Base-by-base conservation (phyloP, 768 basidiomycete genomes). In the Leccinellum albellum region DNA sequence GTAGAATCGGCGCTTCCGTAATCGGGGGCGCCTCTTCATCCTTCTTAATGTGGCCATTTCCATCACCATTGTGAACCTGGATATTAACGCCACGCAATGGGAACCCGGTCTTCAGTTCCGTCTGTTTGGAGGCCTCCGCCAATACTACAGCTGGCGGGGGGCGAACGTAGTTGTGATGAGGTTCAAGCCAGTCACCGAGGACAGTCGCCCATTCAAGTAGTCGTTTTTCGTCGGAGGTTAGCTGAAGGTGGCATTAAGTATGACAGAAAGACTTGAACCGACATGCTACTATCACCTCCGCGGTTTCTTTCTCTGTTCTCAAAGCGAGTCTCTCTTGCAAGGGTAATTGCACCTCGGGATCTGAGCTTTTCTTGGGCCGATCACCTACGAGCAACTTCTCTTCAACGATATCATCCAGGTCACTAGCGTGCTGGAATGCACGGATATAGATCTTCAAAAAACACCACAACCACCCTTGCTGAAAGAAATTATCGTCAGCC, bases 331-430 rank as follows among this genome's bases (percentile, higher is more conserved):
- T 85, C 52, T 89, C 82, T 40, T 72, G 76, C 40, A 90, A 65
- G 12, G 85, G 77, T 23, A 81, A 61, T 47, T 77, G 78, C 20
- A 75, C 76, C 45, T 82, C 78, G 0, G 79, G 74, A 46, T 80
- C 77, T 20, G 75, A 69, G 45, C 76, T 82, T 62, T 82, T 83
- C 66, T 87, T 90, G 3, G 88, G 88, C 24, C 88, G 80, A 72
- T 92, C 90, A 24, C 90, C 88, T 56, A 90, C 85, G 42, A 91
- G 76, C 12, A 91, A 77, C 64, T 89, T 91, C 64, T 91, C 89
- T 70, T 92, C 89, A 0, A 89, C 87, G 1, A 79, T 83, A 60
- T 90, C 87, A 64, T 91, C 87, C 45, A 92, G 75, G 63, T 93
- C 89, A 61, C 88, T 89, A 29, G 86, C 87, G 69, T 87, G 83